Percentiles rank a stretch among this genome's conserved stretches.
phyloP scores from a whole-genome alignment of 2,329 filamentous ascomycete genomes.

The Dryadomyces quercivorus region DNA sequence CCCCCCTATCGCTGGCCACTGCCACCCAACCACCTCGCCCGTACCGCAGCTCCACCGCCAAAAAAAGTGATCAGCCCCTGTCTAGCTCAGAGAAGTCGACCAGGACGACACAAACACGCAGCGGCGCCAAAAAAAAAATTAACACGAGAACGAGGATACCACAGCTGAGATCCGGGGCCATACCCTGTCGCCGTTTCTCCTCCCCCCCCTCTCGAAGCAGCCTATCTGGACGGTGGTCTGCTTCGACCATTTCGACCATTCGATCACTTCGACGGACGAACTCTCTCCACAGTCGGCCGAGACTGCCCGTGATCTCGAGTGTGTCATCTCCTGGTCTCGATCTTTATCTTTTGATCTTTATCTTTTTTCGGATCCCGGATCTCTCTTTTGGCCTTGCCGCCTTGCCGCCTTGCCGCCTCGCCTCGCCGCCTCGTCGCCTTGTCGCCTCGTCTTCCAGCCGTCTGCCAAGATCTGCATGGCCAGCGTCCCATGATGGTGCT shows the following conservation, averaged over 20 bases:
- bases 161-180: too few species aligned
- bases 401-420: too few species aligned
- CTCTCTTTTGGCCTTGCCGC: too few species aligned
- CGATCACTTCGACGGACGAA: neutral
- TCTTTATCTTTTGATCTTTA: too few species aligned
- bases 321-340: neutral
- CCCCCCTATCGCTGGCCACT: neutral
- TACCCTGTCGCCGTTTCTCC: too few species aligned
- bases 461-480: neutral
- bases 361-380: too few species aligned
- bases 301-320: neutral
- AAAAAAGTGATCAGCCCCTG: neutral
- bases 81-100: neutral
- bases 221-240: too few species aligned
- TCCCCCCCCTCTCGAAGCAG: too few species aligned
- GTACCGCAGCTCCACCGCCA: neutral
- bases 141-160: neutral
- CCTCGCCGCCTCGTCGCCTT: too few species aligned
- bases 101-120: neutral
- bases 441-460: neutral
- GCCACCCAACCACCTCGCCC: neutral
- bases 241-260: too few species aligned
- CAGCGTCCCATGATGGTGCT: conserved; percentile 6
- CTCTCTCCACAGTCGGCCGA: neutral
- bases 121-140: neutral